phyloP scores from a whole-genome alignment of 805 yeast species.

The Trichomonascus vanleenenianus region DNA sequence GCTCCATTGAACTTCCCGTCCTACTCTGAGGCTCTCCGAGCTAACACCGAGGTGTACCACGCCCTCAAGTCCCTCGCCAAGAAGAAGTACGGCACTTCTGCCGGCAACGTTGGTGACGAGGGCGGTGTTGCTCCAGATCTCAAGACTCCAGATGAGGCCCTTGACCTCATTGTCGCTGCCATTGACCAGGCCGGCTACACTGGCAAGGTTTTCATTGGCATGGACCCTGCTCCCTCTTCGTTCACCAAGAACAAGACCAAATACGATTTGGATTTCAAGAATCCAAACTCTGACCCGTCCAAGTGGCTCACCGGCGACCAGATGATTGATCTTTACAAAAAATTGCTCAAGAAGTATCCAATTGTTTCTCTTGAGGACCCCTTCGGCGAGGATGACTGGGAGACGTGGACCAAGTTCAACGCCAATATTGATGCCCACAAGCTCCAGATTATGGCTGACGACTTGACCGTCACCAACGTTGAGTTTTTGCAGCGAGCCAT shows the following conservation, averaged over 20 bases:
- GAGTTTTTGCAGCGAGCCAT: conserved; percentile 89
- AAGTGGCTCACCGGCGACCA: conserved; percentile 87
- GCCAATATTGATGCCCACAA: conserved; percentile 33
- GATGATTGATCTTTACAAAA: conserved; percentile 76
- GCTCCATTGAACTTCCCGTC: conserved; percentile 88
- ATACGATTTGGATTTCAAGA: conserved; percentile 98
- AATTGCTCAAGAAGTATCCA: conserved; percentile 84
- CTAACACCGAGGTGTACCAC: conserved; percentile 98
- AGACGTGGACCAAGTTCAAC: conserved; percentile 89
- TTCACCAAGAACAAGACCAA: conserved; percentile 94
- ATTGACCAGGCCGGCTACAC: conserved; percentile 93
- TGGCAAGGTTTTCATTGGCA: conserved; percentile 85
- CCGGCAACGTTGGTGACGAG: conserved; percentile 99
- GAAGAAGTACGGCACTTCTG: conserved; percentile 94
- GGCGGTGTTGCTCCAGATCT: conserved; percentile 99
- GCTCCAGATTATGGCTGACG: conserved; percentile 94
- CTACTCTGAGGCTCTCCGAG: conserved; percentile 93
- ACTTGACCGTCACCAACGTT: conserved; percentile 98
- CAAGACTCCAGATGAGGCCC: conserved; percentile 91
- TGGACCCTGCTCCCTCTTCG: conserved; percentile 97
- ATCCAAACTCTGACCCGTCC: conserved; percentile 83
- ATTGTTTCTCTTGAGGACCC: conserved; percentile 98
- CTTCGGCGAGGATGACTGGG: conserved; percentile 99
- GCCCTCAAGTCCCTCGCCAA: conserved; percentile 85
- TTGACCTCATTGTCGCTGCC: conserved; percentile 85